A percentile compares a stretch with the other conserved stretches of the same genome.
Evolutionary conservation across 768 basidiomycete genomes (phyloP).

Genomic region (Termitomyces sp.): DNA sequence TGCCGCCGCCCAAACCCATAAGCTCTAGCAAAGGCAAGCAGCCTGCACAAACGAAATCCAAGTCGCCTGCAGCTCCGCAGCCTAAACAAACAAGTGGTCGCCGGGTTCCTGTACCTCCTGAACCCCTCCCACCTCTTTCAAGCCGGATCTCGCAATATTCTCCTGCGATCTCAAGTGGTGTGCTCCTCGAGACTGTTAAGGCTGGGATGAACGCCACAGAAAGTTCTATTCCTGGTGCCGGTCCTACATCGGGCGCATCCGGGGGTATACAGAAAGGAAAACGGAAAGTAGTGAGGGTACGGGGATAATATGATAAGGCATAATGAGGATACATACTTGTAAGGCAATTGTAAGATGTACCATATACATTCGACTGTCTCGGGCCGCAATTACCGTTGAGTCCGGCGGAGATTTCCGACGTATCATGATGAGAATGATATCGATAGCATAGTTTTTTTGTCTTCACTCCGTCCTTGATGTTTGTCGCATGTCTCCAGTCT

Average conservation of each 20-base stretch:
- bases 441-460: not conserved
- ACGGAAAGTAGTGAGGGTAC: constrained; percentile 72
- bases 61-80: constrained; percentile 28
- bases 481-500: not conserved
- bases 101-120: constrained; percentile 67
- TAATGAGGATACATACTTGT: not conserved
- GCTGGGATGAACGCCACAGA: constrained; percentile 76
- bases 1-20: constrained; percentile 24
- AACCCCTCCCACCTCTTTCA: constrained; percentile 66
- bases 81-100: constrained; percentile 28
- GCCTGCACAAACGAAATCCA: constrained; percentile 37
- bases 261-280: constrained; percentile 62
- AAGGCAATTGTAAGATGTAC: not conserved
- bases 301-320: constrained; percentile 33
- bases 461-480: not conserved
- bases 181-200: constrained; percentile 79
- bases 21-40: constrained; percentile 47
- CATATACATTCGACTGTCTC: not conserved
- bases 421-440: not conserved
- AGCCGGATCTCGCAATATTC: constrained; percentile 77
- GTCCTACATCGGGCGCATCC: constrained; percentile 30
- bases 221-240: constrained; percentile 29
- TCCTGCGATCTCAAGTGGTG: constrained; percentile 69
- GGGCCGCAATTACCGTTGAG: not conserved
- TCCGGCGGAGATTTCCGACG: constrained; percentile 7